Evolutionary conservation across 2,329 filamentous ascomycete genomes (phyloP).

Genomic region (Ceratocystiopsis sp.): DNA sequence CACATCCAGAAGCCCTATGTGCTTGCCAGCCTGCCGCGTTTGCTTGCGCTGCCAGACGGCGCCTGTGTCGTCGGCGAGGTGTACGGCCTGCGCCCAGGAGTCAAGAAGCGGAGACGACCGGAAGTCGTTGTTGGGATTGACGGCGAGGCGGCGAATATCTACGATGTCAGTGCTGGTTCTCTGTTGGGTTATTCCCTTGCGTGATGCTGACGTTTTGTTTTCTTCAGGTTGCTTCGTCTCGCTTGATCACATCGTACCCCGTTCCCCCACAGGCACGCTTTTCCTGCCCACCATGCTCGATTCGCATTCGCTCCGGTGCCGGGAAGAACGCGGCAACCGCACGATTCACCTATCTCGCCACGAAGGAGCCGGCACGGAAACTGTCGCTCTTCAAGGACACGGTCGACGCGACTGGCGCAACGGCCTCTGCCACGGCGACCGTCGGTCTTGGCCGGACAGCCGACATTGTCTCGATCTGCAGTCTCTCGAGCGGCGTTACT

Average conservation of each 20-base stretch:
- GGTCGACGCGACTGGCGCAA: slow-evolving; percentile 32
- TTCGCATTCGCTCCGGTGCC: slow-evolving; percentile 32
- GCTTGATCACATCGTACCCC: slow-evolving; percentile 48
- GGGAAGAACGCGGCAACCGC: slow-evolving; percentile 25
- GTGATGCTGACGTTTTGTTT: slow-evolving; percentile 2
- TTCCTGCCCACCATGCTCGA: slow-evolving; percentile 42
- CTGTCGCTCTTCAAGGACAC: slow-evolving; percentile 44
- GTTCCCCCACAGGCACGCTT: slow-evolving; percentile 48
- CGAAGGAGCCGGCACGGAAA: slow-evolving; percentile 29
- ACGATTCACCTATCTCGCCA: slow-evolving; percentile 46
- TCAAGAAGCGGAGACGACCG: slow-evolving; percentile 44
- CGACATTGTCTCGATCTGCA: slow-evolving; percentile 26
- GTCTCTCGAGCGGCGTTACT: slow-evolving; percentile 10
- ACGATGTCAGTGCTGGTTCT: slow-evolving; percentile 32
- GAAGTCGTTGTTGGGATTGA: slow-evolving; percentile 46
- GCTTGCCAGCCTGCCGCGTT: slow-evolving; percentile 40
- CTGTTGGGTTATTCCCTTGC: no score
- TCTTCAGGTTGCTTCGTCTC: slow-evolving; percentile 39
- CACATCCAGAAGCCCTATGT: slow-evolving; percentile 48
- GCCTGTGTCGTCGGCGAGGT: slow-evolving; percentile 43
- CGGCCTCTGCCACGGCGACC: slow-evolving; percentile 31
- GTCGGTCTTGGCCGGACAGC: slow-evolving; percentile 20
- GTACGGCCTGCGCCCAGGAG: slow-evolving; percentile 35
- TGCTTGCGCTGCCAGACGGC: slow-evolving; percentile 33
- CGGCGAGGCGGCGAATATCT: slow-evolving; percentile 48